Conservation (phyloP, 2,329 filamentous ascomycete genomes). For the Ceratocystis albifundus region DNA sequence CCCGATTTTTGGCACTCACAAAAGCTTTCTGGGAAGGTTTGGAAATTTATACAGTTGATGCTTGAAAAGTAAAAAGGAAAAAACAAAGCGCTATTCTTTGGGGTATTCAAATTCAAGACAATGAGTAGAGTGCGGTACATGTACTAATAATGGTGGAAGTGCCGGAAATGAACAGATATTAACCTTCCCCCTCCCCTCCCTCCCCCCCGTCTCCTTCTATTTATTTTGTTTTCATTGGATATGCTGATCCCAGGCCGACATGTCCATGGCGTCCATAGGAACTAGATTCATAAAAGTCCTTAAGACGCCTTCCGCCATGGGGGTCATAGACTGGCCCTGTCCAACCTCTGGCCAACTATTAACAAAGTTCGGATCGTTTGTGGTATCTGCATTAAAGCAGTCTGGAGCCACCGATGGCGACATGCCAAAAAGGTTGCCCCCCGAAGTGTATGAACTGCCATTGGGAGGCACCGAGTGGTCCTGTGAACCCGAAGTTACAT, state of each 20-base stretch:
- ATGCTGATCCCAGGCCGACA: conserved; percentile 38
- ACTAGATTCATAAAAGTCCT: conserved; percentile 47
- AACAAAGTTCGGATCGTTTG: conserved; percentile 24
- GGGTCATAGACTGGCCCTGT: conserved; percentile 40
- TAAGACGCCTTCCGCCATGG: conserved; percentile 46
- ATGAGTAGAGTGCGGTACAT: background rate
- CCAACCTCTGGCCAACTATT: conserved; percentile 35
- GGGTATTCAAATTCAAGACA: background rate
- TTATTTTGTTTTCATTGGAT: conserved; percentile 11
- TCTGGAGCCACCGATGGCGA: background rate
- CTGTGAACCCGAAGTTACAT: background rate
- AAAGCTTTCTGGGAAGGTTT: too few relatives aligned
- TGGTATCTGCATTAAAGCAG: conserved; percentile 24
- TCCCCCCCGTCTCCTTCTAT: background rate
- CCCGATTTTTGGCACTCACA: background rate
- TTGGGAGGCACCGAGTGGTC: background rate
- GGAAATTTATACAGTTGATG: too few relatives aligned
- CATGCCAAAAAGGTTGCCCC: conserved; percentile 1
- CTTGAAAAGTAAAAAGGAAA: background rate
- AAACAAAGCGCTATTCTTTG: background rate
- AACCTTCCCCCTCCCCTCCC: too few relatives aligned
- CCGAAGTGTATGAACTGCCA: background rate
- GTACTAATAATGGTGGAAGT: background rate
- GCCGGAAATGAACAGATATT: background rate
- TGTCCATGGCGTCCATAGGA: conserved; percentile 50